phyloP scores from a whole-genome alignment of 2,329 filamentous ascomycete genomes.

The Hysterium pulicare region DNA sequence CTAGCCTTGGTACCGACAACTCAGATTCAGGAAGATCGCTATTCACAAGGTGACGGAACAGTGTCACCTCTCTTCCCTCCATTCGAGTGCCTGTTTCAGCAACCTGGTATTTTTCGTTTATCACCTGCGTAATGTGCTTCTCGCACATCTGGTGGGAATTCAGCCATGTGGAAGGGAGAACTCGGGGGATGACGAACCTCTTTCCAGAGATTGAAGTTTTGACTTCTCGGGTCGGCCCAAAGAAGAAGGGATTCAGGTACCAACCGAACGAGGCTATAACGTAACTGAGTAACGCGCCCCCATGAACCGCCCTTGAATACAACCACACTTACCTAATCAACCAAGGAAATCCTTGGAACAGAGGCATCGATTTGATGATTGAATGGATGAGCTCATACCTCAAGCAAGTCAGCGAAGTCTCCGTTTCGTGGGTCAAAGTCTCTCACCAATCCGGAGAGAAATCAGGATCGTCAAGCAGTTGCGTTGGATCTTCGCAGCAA shows the following conservation, averaged over 20 bases:
- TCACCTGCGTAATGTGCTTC: slow-evolving; percentile 7
- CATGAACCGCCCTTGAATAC: too few relatives aligned
- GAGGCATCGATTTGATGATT: background rate
- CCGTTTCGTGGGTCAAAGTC: too few relatives aligned
- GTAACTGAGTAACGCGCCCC: background rate
- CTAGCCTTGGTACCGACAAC: slow-evolving; percentile 2
- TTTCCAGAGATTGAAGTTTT: background rate
- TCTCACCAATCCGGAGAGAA: too few relatives aligned
- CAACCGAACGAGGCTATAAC: too few relatives aligned
- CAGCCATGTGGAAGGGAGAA: too few relatives aligned
- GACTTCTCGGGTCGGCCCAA: background rate
- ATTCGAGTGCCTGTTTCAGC: too few relatives aligned
- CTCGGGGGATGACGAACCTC: background rate
- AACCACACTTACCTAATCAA: too few relatives aligned
- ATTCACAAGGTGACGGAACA: slow-evolving; percentile 27
- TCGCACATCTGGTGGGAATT: background rate
- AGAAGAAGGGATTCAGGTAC: background rate
- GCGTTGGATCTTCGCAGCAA: background rate
- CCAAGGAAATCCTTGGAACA: background rate
- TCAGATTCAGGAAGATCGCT: slow-evolving; percentile 15
- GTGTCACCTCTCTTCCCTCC: too few relatives aligned
- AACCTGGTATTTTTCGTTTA: too few relatives aligned
- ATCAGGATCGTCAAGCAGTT: too few relatives aligned
- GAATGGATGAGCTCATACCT: background rate
- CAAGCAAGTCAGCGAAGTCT: too few relatives aligned